Conservation (phyloP, 495 filamentous ascomycete genomes). For the Jackrogersella multiformis region DNA sequence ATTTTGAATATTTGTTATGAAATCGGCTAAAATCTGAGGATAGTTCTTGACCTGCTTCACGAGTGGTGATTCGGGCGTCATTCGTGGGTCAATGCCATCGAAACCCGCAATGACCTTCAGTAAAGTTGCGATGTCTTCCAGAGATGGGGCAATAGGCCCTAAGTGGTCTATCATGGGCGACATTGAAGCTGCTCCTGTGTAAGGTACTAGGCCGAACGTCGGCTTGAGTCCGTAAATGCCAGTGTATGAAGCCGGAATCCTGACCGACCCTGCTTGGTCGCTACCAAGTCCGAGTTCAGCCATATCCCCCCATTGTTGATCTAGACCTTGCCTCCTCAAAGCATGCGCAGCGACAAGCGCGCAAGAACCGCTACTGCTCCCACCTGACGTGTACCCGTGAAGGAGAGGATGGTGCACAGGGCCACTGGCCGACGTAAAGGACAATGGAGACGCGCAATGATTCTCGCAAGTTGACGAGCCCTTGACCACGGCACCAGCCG, state of each 20-base stretch:
- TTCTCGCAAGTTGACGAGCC: slow-evolving; percentile 22
- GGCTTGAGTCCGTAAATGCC: slow-evolving; percentile 53
- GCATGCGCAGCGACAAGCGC: slow-evolving; percentile 10
- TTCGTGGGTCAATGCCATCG: slow-evolving; percentile 60
- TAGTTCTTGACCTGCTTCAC: slow-evolving; percentile 43
- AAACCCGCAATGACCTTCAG: slow-evolving; percentile 58
- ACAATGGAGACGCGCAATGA: slow-evolving; percentile 18
- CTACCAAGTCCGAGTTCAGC: slow-evolving; percentile 19
- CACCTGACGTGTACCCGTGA: slow-evolving; percentile 15
- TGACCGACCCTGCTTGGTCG: slow-evolving; percentile 74
- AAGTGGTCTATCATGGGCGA: slow-evolving; percentile 52
- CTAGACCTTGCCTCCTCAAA: slow-evolving; percentile 6
- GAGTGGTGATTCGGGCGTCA: slow-evolving; percentile 44
- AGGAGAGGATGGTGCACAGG: slow-evolving; percentile 20
- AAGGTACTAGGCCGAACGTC: slow-evolving; percentile 41
- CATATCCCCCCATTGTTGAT: not conserved
- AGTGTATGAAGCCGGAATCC: slow-evolving; percentile 59
- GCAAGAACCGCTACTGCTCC: slow-evolving; percentile 20
- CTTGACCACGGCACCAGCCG: slow-evolving; percentile 9
- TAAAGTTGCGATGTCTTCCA: slow-evolving; percentile 54
- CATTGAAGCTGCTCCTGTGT: slow-evolving; percentile 50
- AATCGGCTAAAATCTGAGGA: slow-evolving; percentile 25
- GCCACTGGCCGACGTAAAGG: slow-evolving; percentile 18
- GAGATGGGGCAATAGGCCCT: slow-evolving; percentile 52
- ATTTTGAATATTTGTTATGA: not conserved